phyloP scores from a whole-genome alignment of 73 alveolate genomes.

The Symbiodinium pilosum region DNA sequence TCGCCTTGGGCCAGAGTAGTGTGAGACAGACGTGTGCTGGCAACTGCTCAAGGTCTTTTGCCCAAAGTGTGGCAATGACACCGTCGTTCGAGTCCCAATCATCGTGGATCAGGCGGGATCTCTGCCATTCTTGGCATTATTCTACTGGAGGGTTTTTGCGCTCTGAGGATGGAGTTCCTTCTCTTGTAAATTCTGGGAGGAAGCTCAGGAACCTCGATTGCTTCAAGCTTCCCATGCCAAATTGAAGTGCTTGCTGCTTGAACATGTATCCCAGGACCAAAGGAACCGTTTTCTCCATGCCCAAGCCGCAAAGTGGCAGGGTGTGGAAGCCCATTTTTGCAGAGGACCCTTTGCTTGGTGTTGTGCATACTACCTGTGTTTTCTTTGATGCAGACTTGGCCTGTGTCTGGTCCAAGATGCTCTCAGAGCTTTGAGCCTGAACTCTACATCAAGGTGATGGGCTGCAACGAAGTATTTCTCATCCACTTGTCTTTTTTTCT shows the following conservation, averaged over 20 bases:
- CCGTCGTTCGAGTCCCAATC: constrained; percentile 95
- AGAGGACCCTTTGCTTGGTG: constrained; percentile 21
- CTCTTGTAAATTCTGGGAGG: constrained; percentile 54
- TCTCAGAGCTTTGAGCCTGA: too few relatives aligned
- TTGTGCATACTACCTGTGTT: too few relatives aligned
- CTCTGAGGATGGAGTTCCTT: constrained; percentile 57
- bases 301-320: constrained; percentile 92
- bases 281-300: constrained; percentile 89
- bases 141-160: background rate
- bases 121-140: background rate
- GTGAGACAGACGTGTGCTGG: background rate
- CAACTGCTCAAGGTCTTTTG: constrained; percentile 47
- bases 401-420: too few relatives aligned
- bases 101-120: constrained; percentile 37
- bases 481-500: too few relatives aligned
- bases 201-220: constrained; percentile 36
- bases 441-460: too few relatives aligned
- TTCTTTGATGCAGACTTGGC: too few relatives aligned
- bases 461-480: too few relatives aligned
- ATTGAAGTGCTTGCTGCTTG: background rate
- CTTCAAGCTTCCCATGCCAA: background rate
- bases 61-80: constrained; percentile 95
- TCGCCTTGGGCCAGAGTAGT: background rate
- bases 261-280: constrained; percentile 48
- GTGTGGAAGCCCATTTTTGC: constrained; percentile 94